Conservation (phyloP, 345 rosid species). For the Combretum micranthum region DNA sequence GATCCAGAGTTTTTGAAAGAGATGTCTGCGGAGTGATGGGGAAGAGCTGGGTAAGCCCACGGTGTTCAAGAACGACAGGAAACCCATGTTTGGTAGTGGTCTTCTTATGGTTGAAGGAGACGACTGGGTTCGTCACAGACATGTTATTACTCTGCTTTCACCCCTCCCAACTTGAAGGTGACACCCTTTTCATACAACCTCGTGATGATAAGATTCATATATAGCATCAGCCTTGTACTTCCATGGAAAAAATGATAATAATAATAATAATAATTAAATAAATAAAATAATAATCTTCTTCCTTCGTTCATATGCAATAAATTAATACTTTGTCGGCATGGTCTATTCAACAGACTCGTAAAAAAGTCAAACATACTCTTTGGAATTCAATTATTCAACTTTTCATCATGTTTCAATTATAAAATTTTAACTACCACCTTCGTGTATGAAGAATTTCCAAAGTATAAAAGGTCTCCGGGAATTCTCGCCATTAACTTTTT, state of each 20-base stretch:
- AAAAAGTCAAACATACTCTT: too few species aligned
- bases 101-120: slow-evolving; percentile 85
- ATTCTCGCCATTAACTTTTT: too few species aligned
- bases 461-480: background rate
- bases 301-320: too few species aligned
- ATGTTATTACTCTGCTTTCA: slow-evolving; percentile 73
- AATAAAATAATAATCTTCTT: too few species aligned
- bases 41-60: slow-evolving; percentile 87
- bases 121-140: slow-evolving; percentile 91
- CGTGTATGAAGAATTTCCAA: background rate
- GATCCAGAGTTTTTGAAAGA: slow-evolving; percentile 78
- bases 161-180: slow-evolving; percentile 78
- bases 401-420: too few species aligned
- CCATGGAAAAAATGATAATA: background rate
- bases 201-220: too few species aligned
- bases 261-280: too few species aligned
- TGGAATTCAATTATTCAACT: too few species aligned
- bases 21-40: slow-evolving; percentile 81
- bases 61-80: slow-evolving; percentile 73
- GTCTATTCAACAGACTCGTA: too few species aligned
- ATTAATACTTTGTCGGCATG: too few species aligned
- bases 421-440: too few species aligned
- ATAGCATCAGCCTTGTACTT: too few species aligned
- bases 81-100: slow-evolving; percentile 92
- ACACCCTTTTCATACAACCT: background rate